phyloP scores from a whole-genome alignment of 2,329 filamentous ascomycete species.

The Passalora sequoiae region DNA sequence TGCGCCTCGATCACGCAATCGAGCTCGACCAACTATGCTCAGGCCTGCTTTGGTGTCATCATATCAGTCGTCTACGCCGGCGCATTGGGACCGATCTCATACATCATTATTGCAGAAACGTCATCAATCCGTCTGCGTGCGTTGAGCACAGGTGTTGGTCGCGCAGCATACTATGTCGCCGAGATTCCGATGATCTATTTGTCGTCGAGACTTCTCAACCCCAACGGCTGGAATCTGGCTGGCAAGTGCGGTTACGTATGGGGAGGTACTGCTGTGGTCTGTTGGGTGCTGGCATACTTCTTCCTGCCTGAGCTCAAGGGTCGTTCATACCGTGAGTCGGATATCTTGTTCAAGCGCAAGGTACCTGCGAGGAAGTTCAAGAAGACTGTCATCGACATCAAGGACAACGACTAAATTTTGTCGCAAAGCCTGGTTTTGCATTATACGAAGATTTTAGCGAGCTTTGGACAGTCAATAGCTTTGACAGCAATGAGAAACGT shows the following conservation, averaged over 20 bases:
- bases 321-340: conserved; percentile 51
- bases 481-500: too few relatives aligned
- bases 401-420: conserved; percentile 14
- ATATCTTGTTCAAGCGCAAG: conserved; percentile 49
- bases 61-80: conserved; percentile 22
- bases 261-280: conserved; percentile 42
- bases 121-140: conserved; percentile 24
- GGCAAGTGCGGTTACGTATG: conserved; percentile 36
- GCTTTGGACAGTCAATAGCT: too few relatives aligned
- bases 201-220: conserved; percentile 27
- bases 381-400: conserved; percentile 34
- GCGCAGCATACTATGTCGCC: conserved; percentile 24
- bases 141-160: conserved; percentile 28
- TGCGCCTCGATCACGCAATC: conserved; percentile 11
- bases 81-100: conserved; percentile 25
- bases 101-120: conserved; percentile 28
- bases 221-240: conserved; percentile 22
- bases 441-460: too few relatives aligned
- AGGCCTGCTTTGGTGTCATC: conserved; percentile 21
- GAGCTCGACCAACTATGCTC: conserved; percentile 32
- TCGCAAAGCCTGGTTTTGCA: too few relatives aligned
- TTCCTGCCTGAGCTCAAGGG: conserved; percentile 53
- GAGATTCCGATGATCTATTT: conserved; percentile 23
- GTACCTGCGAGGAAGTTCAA: conserved; percentile 42
- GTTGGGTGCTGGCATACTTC: conserved; percentile 49